These are phyloP conservation scores for Kuraishia piskuri DNA, from an alignment of 805 yeast species.

Conservation along the genomic window DNA sequence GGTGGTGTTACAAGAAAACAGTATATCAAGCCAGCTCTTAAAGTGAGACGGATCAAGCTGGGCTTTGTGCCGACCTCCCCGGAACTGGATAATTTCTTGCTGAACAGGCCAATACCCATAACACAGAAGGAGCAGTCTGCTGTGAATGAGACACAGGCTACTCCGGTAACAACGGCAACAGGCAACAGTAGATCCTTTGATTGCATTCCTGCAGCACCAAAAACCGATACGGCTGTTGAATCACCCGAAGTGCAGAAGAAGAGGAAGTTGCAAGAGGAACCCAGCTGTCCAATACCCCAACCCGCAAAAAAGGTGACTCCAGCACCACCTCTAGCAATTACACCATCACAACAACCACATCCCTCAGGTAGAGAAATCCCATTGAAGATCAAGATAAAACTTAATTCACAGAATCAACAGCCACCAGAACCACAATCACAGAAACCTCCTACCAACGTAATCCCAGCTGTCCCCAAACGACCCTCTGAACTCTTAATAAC, in stretches of 20 bases:
- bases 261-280: not conserved
- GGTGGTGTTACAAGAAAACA: constrained; percentile 10
- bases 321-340: not conserved
- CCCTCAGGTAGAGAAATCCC: not conserved
- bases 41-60: constrained; percentile 18
- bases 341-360: not conserved
- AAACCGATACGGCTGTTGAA: too few species aligned
- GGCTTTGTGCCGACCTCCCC: not conserved
- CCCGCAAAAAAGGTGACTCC: not conserved
- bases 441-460: not conserved
- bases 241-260: not conserved
- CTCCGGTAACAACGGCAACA: not conserved
- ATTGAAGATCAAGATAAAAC: not conserved
- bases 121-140: constrained; percentile 5
- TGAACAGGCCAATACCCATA: not conserved
- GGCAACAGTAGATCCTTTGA: not conserved
- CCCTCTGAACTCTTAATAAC: not conserved
- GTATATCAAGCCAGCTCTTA: constrained; percentile 17
- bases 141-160: not conserved
- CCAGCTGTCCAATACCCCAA: not conserved
- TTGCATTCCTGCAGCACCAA: not conserved
- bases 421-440: not conserved
- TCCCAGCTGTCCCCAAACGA: not conserved
- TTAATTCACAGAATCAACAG: not conserved
- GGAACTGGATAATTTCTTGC: constrained; percentile 4